Evolutionary conservation across 2,329 filamentous ascomycete species (phyloP).

Genomic region (Colletotrichum kahawae): DNA sequence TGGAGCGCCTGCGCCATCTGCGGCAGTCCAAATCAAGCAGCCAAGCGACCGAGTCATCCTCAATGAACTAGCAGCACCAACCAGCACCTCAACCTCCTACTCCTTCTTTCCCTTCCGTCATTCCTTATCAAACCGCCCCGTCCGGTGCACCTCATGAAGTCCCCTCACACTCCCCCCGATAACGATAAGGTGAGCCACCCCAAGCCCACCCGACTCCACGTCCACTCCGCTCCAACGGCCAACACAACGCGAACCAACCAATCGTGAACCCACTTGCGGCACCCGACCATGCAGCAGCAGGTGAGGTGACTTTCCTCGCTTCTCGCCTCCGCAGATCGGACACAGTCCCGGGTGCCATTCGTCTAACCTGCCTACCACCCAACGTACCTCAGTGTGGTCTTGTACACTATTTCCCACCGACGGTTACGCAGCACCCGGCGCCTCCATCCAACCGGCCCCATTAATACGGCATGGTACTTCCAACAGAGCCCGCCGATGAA

Average conservation of each 20-base stretch:
- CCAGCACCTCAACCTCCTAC: neutral
- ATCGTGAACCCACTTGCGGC: neutral
- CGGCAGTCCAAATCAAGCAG: neutral
- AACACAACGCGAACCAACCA: neutral
- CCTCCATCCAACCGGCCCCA: neutral
- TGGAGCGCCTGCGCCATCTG: neutral
- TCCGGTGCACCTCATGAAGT: neutral
- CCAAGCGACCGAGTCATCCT: neutral
- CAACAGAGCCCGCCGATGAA: neutral
- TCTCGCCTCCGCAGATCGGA: neutral
- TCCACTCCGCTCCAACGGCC: neutral
- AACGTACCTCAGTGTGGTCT: neutral
- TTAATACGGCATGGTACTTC: neutral
- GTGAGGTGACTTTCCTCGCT: neutral
- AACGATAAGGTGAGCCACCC: neutral
- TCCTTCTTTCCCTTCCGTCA: neutral
- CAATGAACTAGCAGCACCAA: neutral
- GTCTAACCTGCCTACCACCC: neutral
- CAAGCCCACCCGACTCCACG: neutral
- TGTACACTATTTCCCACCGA: neutral
- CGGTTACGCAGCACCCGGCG: neutral
- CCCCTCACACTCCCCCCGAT: neutral
- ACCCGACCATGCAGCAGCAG: neutral
- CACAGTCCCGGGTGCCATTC: neutral
- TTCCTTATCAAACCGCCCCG: neutral